Evolutionary conservation across 2,329 filamentous ascomycete genomes (phyloP), one percentile per base, ranked within the genome.

Genomic region (Endothia cerciana): DNA sequence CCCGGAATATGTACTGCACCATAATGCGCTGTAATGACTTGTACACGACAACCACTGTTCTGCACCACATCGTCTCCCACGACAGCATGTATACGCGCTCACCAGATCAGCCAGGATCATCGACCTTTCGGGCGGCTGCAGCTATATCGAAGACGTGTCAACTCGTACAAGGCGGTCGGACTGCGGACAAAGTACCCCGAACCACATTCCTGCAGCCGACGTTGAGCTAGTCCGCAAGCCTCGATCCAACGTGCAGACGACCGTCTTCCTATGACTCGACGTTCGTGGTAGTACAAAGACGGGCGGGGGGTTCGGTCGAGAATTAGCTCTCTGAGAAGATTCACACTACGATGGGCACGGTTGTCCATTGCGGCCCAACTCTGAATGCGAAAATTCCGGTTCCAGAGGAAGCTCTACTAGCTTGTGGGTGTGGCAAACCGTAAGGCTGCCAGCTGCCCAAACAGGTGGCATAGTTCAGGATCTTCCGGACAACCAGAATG

Each of bases 381-480:
- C 30, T 19, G 25, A 36, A 33, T 49, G 22, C 51, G 8, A 30
- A n/a, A 7, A 55, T 36, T 19, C 30, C 22, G 47, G 47, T 17
- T 17, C 28, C 25, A 28, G 28, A n/a, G 1, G 30, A 13, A 3
- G 6, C 28, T 28, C n/a, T 36, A 22, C 51, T 36, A 33, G 51
- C 28, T 36, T 15, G 28, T n/a, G 30, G 17, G 51, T 36, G 51
- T 33, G 28, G 53, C 25, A 19, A 22, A 28, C 57, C 63, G 38
- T 69, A 69, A 47, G 68, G 68, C 66, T 60, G 57, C 64, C 68
- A 69, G 66, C 47, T 51, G 13, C 25, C 47, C 45, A 28, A 49
- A 30, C 58, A 69, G 49, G 65, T 60, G 10, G 47, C 56, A 43
- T 55, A 59, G 41, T 25, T 55, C 22, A 36, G 33, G 11, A 33